Base-by-base conservation (phyloP, 2,329 filamentous ascomycete species). In the Colletotrichum scovillei region DNA sequence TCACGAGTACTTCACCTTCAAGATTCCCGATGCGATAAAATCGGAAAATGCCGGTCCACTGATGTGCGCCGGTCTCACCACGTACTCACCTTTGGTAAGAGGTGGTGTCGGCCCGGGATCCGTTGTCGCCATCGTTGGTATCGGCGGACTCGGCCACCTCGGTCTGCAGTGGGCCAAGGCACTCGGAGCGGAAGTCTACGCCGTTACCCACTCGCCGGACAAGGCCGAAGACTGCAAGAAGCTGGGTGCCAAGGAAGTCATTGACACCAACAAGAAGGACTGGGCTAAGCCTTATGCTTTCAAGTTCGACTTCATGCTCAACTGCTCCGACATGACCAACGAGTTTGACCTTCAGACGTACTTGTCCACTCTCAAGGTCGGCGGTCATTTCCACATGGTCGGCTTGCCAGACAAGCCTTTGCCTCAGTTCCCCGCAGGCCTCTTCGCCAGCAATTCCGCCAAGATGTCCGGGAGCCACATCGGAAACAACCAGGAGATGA, bases 31-130 rank as follows among this genome's bases (percentile, higher is more conserved):
- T n/a, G 80, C 78, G 1, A 81, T 91, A 11, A 80, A 84, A 8
- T 85, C 85, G 0, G 85, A 87, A 38, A 78, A 84, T 1, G 88
- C 86, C 0, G 89, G 93, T 1, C 93, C 94, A 1, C 91, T 97
- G 85, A 86, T 96, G 32, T 96, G 94, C 79, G 94, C 91, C 1
- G 94, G 94, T 1, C 87, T 96, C 65, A 97, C 94, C 0, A 88
- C 92, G 0, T 97, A 89, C 79, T 88, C 89, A 5, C 94, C 94
- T 0, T 82, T 97, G 19, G 88, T 88, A 63, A 88, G 92, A 32
- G 91, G 93, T 46, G 90, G 89, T 1, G 88, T 90, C 42, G 93
- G 93, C 0, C 91, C 92, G 0, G 93, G 93, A 5, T 94, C 93
- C 81, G 86, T 83, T 4, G 92, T 96, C 0, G 93, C 91, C 0